A percentile compares a stretch with the other conserved stretches of the same genome.
phyloP scores from a whole-genome alignment of 2,329 filamentous ascomycete species.

The Venturia carpophila region DNA sequence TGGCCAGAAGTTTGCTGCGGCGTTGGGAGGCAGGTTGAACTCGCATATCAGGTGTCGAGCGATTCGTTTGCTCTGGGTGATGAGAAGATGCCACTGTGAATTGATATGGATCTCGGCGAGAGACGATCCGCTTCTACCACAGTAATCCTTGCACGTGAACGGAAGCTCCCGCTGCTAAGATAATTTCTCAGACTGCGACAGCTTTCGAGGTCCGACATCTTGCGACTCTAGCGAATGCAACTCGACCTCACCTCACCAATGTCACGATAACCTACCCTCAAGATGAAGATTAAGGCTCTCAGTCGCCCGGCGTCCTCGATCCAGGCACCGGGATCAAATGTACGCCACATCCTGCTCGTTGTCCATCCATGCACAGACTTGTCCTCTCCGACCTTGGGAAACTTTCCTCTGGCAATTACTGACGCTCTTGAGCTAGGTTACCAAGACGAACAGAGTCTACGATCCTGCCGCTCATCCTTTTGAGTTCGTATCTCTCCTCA shows the following conservation, averaged over 20 bases:
- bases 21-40: background rate
- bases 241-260: background rate
- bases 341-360: slow-evolving; percentile 69
- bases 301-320: slow-evolving; percentile 56
- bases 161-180: background rate
- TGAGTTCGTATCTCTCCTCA: slow-evolving; percentile 39
- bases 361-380: background rate
- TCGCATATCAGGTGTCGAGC: background rate
- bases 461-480: slow-evolving; percentile 72
- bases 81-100: background rate
- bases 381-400: background rate
- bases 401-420: background rate
- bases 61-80: background rate
- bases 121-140: background rate
- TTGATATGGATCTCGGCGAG: background rate
- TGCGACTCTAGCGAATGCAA: background rate
- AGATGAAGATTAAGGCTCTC: slow-evolving; percentile 50
- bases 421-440: background rate
- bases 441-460: slow-evolving; percentile 5
- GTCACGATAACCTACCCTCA: background rate
- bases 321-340: slow-evolving; percentile 59
- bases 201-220: too few species aligned
- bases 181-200: background rate
- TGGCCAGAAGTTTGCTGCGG: background rate
- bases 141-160: background rate